Evolutionary conservation across 495 filamentous ascomycete genomes (phyloP), one percentile per base, ranked within the genome.

Genomic region (Penicillium roqueforti): DNA sequence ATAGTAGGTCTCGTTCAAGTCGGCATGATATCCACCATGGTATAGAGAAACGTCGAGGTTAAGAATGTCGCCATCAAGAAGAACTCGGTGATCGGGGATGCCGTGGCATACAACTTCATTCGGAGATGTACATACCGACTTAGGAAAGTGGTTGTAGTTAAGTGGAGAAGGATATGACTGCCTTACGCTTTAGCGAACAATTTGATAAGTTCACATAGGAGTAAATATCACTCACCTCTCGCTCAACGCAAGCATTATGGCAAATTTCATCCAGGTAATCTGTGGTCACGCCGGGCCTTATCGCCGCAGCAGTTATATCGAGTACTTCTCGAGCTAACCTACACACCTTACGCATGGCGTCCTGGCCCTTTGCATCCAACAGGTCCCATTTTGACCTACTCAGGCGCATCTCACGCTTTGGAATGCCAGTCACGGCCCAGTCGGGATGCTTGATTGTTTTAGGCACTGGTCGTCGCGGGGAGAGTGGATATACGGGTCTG

Each of bases 101-200:
- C 85, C 85, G 70, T 88, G 85, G 71, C 85, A 88, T 56, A 92
- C 90, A 52, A 91, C 80, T 63, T 92, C 88, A 72, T 92, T 92
- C 29, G 82, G 66, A 6, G 87, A 90, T 6, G 87, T 92, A 68
- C 88, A 92, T 42, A 91, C 78, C 5, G 88, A 92, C 75, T 92
- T 92, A 45, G 88, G 88, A 71, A 91, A 92, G 61, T 85, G 75
- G 75, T 80, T 83, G 69, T 92, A 92, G 73, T 92, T 92, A 9
- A 92, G 67, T 3, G 88, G 88, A 1, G 88, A 92, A 6, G 88
- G 88, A 59, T 92, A 92, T 13, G 87, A 83, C 88, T 92, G 52
- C 39, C 14, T n/a, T 16, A 3, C 1, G 19, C 16, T 34, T 67
- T 57, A 63, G 22, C 36, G 13, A 23, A 31, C 6, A 20, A 11